A percentile compares a stretch with the other conserved stretches of the same genome.
Conservation (phyloP, 2,329 filamentous ascomycete genomes). For the Cladosporium cucumerinum region DNA sequence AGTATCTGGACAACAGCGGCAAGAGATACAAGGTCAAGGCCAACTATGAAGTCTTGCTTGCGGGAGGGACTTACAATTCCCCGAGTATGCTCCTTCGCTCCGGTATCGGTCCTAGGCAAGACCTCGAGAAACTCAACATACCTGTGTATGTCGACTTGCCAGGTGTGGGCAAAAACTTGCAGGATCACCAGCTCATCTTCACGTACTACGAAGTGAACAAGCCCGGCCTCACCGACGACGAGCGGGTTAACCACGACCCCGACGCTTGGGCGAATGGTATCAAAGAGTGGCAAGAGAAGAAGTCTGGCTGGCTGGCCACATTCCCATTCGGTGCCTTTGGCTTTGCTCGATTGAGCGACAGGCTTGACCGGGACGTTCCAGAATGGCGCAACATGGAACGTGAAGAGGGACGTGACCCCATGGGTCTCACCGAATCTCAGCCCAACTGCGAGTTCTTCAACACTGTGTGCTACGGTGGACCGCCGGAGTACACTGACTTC, state of each 20-base stretch:
- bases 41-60: constrained; percentile 41
- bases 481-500: constrained; percentile 55
- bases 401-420: constrained; percentile 55
- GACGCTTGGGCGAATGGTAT: constrained; percentile 48
- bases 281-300: constrained; percentile 56
- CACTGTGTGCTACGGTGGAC: constrained; percentile 60
- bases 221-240: constrained; percentile 53
- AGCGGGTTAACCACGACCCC: constrained; percentile 53
- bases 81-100: constrained; percentile 62
- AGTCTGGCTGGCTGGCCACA: constrained; percentile 56
- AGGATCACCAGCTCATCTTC: constrained; percentile 42
- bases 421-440: constrained; percentile 56
- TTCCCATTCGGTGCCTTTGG: constrained; percentile 64
- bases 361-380: constrained; percentile 50
- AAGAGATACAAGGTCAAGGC: constrained; percentile 39
- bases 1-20: constrained; percentile 42
- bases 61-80: constrained; percentile 56
- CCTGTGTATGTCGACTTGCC: constrained; percentile 53
- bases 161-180: constrained; percentile 58
- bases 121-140: constrained; percentile 53
- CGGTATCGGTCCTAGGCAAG: constrained; percentile 54
- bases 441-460: constrained; percentile 63
- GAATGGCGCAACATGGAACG: constrained; percentile 53
- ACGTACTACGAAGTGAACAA: constrained; percentile 59
- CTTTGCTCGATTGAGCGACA: constrained; percentile 60